These are phyloP conservation scores for Coemansia sp. DNA, from an alignment of 192 early-diverging fungal genomes.

Conservation along the genomic window DNA sequence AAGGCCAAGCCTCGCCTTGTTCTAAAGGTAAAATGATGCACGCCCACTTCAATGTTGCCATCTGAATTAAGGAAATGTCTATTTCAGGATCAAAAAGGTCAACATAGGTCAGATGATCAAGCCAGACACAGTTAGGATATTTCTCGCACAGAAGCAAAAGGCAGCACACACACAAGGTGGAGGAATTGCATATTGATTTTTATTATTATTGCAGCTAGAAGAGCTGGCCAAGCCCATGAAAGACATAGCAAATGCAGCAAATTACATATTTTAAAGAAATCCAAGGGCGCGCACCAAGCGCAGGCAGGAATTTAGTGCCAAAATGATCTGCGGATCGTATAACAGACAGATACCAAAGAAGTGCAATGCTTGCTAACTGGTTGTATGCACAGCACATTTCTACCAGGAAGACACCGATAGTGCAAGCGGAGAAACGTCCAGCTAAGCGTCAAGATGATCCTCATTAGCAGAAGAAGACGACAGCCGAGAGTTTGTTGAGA, in stretches of 20 bases:
- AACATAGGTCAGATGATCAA: not conserved
- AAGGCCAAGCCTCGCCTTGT: not conserved
- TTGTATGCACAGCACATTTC: too few relatives aligned
- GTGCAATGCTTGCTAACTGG: too few relatives aligned
- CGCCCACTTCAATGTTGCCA: not conserved
- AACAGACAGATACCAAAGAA: not conserved
- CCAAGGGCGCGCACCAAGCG: not conserved
- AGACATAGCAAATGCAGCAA: not conserved
- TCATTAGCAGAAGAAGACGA: not conserved
- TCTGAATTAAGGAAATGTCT: not conserved
- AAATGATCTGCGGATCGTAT: not conserved
- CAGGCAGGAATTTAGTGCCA: not conserved
- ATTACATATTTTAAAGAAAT: not conserved
- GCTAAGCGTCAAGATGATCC: not conserved
- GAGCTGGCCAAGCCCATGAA: not conserved
- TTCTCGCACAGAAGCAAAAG: not conserved
- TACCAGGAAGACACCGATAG: not conserved
- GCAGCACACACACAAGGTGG: not conserved
- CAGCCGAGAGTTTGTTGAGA: constrained; percentile 10
- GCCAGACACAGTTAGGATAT: not conserved
- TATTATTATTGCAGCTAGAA: not conserved
- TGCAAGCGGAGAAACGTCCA: not conserved
- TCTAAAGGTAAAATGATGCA: not conserved
- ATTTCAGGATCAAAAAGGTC: not conserved
- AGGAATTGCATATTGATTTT: not conserved